These are phyloP conservation scores for Chernovozyma sophiae-reginae DNA, from an alignment of 1,139 yeast genomes.

Conservation along the genomic window DNA sequence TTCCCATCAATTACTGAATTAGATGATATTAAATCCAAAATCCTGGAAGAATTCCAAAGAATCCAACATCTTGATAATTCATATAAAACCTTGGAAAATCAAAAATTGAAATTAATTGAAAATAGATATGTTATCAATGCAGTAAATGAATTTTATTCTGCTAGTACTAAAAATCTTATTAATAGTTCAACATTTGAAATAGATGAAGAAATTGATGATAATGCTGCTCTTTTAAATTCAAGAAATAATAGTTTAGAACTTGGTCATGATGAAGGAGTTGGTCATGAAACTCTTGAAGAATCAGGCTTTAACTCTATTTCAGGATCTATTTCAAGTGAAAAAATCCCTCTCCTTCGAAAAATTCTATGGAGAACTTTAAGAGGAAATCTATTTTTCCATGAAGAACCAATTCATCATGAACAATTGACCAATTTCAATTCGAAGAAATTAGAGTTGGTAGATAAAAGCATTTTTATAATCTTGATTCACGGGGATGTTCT, in stretches of 20 bases:
- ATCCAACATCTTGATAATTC: conserved; percentile 34
- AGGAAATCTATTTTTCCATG: conserved; percentile 51
- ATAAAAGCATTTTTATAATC: conserved; percentile 73
- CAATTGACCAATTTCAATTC: conserved; percentile 24
- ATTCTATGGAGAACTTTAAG: conserved; percentile 54
- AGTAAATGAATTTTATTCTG: conserved; percentile 27
- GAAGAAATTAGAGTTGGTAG: conserved; percentile 44
- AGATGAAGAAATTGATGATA: conserved; percentile 23
- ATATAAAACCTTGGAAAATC: conserved; percentile 19
- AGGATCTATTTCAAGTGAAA: conserved; percentile 45
- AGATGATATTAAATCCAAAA: conserved; percentile 23
- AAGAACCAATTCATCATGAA: conserved; percentile 39
- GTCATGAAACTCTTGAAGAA: conserved; percentile 37
- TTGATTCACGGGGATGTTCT: conserved; percentile 85
- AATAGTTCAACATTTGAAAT: conserved; percentile 10
- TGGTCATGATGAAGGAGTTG: conserved; percentile 17
- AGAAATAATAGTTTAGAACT: conserved; percentile 25
- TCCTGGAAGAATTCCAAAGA: conserved; percentile 21
- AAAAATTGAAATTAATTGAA: conserved; percentile 24
- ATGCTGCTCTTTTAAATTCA: conserved; percentile 29
- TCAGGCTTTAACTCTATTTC: conserved; percentile 45
- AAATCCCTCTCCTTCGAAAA: conserved; percentile 44
- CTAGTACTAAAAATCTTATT: conserved; percentile 8
- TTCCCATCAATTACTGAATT: conserved; percentile 30
- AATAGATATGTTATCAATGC: conserved; percentile 30